Conservation (phyloP, 257 asterid genomes). For the Knoxia roxburghii region DNA sequence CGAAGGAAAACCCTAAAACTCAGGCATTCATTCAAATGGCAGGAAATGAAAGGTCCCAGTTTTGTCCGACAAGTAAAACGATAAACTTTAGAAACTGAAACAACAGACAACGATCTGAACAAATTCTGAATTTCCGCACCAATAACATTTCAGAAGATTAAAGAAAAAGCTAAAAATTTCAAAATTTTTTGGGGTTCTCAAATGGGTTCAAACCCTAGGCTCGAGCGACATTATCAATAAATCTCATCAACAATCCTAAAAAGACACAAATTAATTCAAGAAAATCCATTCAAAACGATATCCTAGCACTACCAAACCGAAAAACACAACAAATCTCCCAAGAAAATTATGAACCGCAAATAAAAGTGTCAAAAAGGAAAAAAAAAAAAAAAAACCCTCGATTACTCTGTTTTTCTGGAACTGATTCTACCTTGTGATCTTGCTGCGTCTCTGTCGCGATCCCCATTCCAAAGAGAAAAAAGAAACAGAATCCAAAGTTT, state of each 20-base stretch:
- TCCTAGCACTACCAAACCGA: not conserved
- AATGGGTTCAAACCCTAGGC: not conserved
- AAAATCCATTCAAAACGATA: not conserved
- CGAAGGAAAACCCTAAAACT: not conserved
- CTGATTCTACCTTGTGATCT: conserved; percentile 42
- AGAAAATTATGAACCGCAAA: not conserved
- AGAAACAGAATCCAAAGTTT: too few species aligned
- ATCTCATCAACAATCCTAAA: not conserved
- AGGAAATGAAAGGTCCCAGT: not conserved
- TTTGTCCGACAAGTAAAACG: not conserved
- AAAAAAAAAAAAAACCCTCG: not conserved
- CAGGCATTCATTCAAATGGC: not conserved
- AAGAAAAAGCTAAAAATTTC: not conserved
- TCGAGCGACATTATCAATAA: not conserved
- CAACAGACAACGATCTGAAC: not conserved
- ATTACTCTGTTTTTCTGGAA: not conserved
- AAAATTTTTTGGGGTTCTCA: not conserved
- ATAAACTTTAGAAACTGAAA: not conserved
- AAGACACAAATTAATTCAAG: not conserved
- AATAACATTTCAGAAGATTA: not conserved
- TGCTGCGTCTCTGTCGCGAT: conserved; percentile 43
- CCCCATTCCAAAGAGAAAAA: conserved; percentile 33
- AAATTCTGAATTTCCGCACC: not conserved
- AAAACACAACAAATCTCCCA: not conserved
- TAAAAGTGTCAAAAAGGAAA: not conserved